Evolutionary conservation across 345 rosid species (phyloP).

Genomic region (Eucalyptus brandiana): DNA sequence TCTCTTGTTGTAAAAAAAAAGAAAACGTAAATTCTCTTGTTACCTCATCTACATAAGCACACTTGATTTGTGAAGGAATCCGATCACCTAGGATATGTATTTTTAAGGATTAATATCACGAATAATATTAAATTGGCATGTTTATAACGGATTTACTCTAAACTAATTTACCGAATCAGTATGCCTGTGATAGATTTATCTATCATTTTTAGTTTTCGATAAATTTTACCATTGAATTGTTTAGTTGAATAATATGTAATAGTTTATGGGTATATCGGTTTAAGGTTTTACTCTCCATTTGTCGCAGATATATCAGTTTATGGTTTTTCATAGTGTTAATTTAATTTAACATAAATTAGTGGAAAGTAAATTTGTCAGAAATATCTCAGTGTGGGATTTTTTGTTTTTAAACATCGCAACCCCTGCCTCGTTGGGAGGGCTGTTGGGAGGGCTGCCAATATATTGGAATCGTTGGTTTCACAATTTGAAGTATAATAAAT

Average conservation of each 20-base stretch:
- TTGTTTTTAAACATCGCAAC: too few species aligned
- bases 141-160: accelerated
- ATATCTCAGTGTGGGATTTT: accelerated
- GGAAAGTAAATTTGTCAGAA: accelerated
- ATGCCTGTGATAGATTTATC: accelerated
- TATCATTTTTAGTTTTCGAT: too few species aligned
- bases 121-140: too few species aligned
- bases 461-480: neutral
- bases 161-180: accelerated
- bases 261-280: too few species aligned
- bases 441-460: neutral
- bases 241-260: accelerated
- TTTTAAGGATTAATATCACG: too few species aligned
- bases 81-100: neutral
- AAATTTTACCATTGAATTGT: too few species aligned
- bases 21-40: neutral
- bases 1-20: neutral
- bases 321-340: too few species aligned
- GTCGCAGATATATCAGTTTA: accelerated
- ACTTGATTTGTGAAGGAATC: neutral
- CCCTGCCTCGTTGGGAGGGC: neutral
- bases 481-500: neutral
- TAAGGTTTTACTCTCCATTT: accelerated
- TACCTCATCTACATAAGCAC: neutral
- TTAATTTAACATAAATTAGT: too few species aligned